Evolutionary conservation across 2,329 filamentous ascomycete species (phyloP).

Genomic region (Ascochyta lentis): DNA sequence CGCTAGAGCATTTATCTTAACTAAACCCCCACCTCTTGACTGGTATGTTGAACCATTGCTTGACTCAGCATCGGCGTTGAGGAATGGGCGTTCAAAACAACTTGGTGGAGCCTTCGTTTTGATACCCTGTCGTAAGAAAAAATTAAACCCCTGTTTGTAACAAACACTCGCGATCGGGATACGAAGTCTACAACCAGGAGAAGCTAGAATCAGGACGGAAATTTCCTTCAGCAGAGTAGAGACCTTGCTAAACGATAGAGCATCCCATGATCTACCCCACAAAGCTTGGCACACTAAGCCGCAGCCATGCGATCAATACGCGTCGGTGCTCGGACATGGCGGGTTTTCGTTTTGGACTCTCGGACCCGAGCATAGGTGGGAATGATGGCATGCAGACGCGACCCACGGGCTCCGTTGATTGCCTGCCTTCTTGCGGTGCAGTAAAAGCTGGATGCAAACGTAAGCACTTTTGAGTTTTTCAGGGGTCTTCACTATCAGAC

Average conservation of each 20-base stretch:
- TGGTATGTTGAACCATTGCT: background rate
- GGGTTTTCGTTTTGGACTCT: background rate
- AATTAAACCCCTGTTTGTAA: background rate
- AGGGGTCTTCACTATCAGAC: too few relatives aligned
- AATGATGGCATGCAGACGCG: background rate
- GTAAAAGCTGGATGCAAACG: too few relatives aligned
- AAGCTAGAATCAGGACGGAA: background rate
- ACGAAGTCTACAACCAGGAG: background rate
- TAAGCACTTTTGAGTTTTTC: too few relatives aligned
- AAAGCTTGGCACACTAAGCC: conserved; percentile 1
- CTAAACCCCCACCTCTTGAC: background rate
- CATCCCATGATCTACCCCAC: conserved; percentile 1
- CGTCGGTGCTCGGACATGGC: conserved; percentile 7
- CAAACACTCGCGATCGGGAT: background rate
- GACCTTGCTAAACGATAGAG: background rate
- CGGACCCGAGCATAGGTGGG: background rate
- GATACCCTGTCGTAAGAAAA: conserved; percentile 10
- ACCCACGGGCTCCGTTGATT: background rate
- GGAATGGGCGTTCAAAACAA: conserved; percentile 1
- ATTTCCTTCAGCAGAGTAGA: too few relatives aligned
- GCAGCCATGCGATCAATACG: background rate
- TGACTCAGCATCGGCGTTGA: background rate
- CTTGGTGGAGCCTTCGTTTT: background rate
- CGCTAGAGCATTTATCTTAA: conserved; percentile 16
- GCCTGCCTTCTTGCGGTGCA: too few relatives aligned